Percentiles rank a stretch among this genome's conserved stretches.
These are phyloP conservation scores for Alnus rubra DNA, from an alignment of 306 rosid species.

Conservation along the genomic window DNA sequence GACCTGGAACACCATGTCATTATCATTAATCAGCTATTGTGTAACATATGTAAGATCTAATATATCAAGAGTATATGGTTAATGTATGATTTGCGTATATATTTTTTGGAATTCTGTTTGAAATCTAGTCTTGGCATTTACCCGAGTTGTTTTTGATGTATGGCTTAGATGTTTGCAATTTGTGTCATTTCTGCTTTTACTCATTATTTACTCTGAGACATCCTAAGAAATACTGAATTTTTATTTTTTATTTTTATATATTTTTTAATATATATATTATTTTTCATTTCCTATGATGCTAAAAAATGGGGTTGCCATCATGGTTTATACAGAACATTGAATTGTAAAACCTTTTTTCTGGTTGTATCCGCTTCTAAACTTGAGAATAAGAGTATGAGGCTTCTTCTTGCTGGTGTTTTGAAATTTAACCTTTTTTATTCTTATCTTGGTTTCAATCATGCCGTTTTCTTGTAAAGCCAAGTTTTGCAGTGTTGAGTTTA, in stretches of 20 bases:
- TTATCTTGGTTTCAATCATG: background rate
- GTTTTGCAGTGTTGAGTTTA: constrained; percentile 12
- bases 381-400: background rate
- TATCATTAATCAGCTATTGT: background rate
- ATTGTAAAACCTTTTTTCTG: background rate
- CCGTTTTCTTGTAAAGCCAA: background rate
- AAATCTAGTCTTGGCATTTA: background rate
- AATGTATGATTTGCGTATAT: background rate
- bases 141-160: background rate
- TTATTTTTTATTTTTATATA: background rate
- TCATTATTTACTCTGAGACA: background rate
- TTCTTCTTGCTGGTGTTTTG: background rate
- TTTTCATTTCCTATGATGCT: background rate
- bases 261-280: background rate
- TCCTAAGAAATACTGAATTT: background rate
- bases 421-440: background rate
- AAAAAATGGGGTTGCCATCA: background rate
- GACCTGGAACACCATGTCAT: background rate
- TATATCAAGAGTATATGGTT: background rate
- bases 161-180: background rate
- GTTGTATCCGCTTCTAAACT: background rate
- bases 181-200: background rate
- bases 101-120: background rate
- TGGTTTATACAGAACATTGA: background rate
- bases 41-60: constrained; percentile 18